Evolutionary conservation across 192 early-diverging fungal species (phyloP).

Genomic region (Fimicolochytrium jonesii): DNA sequence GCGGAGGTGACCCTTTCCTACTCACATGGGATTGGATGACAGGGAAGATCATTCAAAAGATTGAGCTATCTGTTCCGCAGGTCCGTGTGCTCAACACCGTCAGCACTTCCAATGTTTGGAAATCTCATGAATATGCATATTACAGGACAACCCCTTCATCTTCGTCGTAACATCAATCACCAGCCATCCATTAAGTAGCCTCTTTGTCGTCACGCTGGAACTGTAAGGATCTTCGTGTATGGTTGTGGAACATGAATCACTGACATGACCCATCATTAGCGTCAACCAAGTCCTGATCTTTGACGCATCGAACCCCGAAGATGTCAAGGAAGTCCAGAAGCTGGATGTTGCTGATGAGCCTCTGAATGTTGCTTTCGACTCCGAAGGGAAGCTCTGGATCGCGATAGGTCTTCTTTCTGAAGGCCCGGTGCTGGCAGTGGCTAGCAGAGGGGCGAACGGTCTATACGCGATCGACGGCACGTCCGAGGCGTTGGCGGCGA

Average conservation of each 20-base stretch:
- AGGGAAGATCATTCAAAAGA: slow-evolving; percentile 62
- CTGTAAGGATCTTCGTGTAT: too few species aligned
- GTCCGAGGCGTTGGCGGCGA: not conserved
- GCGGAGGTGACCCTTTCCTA: slow-evolving; percentile 78
- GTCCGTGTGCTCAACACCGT: slow-evolving; percentile 7
- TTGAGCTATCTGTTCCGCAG: slow-evolving; percentile 51
- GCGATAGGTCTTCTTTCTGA: slow-evolving; percentile 22
- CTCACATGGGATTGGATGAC: slow-evolving; percentile 68
- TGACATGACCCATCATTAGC: not conserved
- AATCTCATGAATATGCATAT: not conserved
- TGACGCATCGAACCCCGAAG: slow-evolving; percentile 28
- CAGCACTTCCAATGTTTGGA: not conserved
- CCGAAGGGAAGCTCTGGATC: slow-evolving; percentile 47
- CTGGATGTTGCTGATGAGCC: slow-evolving; percentile 25
- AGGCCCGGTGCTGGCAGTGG: slow-evolving; percentile 22
- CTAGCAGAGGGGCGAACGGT: slow-evolving; percentile 13
- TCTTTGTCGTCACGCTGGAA: slow-evolving; percentile 47
- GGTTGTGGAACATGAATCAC: too few species aligned
- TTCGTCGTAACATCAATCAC: slow-evolving; percentile 35
- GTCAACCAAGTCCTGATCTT: slow-evolving; percentile 31
- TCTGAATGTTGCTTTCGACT: slow-evolving; percentile 41
- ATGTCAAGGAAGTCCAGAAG: slow-evolving; percentile 31
- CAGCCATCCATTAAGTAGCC: slow-evolving; percentile 29
- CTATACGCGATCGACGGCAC: not conserved
- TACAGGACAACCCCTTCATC: not conserved